Evolutionary conservation across 306 rosid genomes (phyloP), one percentile per base, ranked within the genome.

Genomic region (Phaseolus lunatus): DNA sequence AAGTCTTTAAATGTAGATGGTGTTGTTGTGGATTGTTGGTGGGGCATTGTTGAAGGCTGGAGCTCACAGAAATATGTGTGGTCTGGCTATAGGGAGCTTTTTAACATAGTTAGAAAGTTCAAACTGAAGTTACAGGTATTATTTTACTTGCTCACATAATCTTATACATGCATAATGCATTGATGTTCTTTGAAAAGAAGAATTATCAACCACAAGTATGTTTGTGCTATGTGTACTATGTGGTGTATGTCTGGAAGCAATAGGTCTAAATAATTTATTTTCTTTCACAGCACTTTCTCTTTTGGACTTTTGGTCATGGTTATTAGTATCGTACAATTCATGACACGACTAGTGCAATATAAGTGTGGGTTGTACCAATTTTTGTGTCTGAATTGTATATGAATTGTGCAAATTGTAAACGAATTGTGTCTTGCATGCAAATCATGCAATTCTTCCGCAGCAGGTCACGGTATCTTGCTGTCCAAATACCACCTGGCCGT

Each of bases 21-120:
- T 50, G 86, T 95, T 65, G 78, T 87, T 56, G 91, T 95, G 74
- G 92, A 92, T 75, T 95, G 99, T 84, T 95, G 99, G 98, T 95
- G 99, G 99, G 97, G 99, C 29, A 90, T 95, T 64, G 85, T 90
- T 79, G 99, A 95, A 85, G 93, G 90, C 58, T 95, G 96, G 96
- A 86, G 79, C 82, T 91, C 97, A 4, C 99, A 88, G 67, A 95
- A 95, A 79, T 95, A 92, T 48, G 83, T 82, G 43, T 95, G 99
- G 99, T 92, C 97, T 75, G 99, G 97, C 76, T 92, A 95, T 82
- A 84, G 97, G 80, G 93, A 86, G 63, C 97, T 95, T 68, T 92
- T 95, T 72, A 85, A 86, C 86, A 85, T 92, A 31, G 61, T 95
- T 56, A 86, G 83, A 58, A 93, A 90, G 83, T 90, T 95, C 85